Percentiles rank a stretch among this genome's conserved stretches.
Conservation (phyloP, 352 stramenopile genomes). For the Globisporangium canariense region DNA sequence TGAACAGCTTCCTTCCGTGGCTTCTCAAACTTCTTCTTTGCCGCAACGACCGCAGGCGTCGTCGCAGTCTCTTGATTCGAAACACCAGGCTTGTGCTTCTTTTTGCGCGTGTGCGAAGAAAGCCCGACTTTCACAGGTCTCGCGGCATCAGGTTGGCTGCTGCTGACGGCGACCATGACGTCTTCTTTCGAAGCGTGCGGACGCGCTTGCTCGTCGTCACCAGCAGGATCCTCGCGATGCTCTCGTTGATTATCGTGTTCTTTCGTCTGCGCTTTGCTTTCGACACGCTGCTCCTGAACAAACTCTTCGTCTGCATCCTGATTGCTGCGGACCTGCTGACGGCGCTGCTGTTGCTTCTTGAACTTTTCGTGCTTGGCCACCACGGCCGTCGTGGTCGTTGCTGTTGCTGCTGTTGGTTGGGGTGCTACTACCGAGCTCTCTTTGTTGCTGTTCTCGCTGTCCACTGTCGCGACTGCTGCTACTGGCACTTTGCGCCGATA, state of each 20-base stretch:
- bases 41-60: background rate
- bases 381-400: background rate
- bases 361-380: conserved; percentile 4
- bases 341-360: conserved; percentile 9
- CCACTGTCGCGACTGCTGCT: conserved; percentile 1
- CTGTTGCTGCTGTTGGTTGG: background rate
- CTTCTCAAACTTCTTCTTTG: conserved; percentile 10
- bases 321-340: background rate
- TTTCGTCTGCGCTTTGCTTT: background rate
- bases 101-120: conserved; percentile 17
- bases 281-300: background rate
- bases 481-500: conserved; percentile 51
- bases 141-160: conserved; percentile 1
- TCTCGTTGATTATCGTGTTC: conserved; percentile 12
- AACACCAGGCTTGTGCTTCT: conserved; percentile 20
- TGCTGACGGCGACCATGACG: background rate
- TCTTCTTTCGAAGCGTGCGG: background rate
- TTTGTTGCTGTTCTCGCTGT: conserved; percentile 26
- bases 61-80: background rate
- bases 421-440: conserved; percentile 6
- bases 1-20: background rate
- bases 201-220: background rate
- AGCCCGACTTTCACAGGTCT: background rate
- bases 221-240: conserved; percentile 2
- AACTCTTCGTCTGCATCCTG: background rate